Evolutionary conservation across 192 early-diverging fungal species (phyloP).

Genomic region (Rhizoclosmatium globosum): DNA sequence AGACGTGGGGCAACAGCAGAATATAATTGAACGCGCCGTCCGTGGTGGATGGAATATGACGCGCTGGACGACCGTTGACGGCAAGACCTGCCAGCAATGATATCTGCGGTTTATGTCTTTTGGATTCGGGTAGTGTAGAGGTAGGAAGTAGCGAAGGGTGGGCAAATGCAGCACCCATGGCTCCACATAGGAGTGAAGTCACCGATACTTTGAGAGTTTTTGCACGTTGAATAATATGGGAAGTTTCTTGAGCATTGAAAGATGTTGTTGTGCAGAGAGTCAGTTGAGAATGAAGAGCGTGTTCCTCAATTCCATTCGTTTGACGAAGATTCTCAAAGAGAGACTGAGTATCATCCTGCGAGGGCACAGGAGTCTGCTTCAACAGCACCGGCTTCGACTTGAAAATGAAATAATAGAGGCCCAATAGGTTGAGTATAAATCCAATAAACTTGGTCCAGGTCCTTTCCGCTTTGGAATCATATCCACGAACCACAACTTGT

Average conservation of each 20-base stretch:
- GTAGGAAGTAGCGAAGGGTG: background rate
- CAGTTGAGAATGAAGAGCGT: background rate
- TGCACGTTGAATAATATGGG: conserved; percentile 10
- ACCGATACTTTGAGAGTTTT: conserved; percentile 4
- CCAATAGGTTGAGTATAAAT: background rate
- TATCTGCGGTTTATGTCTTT: background rate
- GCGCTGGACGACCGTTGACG: conserved; percentile 17
- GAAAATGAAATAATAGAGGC: background rate
- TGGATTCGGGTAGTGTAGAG: background rate
- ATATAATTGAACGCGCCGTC: conserved; percentile 27
- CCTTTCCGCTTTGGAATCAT: conserved; percentile 18
- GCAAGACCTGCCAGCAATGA: conserved; percentile 18
- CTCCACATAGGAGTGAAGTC: conserved; percentile 18
- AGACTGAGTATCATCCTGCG: background rate
- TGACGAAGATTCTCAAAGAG: background rate
- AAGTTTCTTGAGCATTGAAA: background rate
- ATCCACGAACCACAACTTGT: background rate
- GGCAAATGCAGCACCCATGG: conserved; percentile 20
- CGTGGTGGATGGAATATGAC: background rate
- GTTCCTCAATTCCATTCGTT: background rate
- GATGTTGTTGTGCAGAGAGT: background rate
- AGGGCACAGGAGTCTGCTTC: background rate
- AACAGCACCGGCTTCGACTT: background rate
- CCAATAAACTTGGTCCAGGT: conserved; percentile 10
- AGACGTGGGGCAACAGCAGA: conserved; percentile 12